Percentiles rank a stretch among this genome's conserved stretches.
phyloP scores from a whole-genome alignment of 305 asterid species.

The Plantago lanceolata region DNA sequence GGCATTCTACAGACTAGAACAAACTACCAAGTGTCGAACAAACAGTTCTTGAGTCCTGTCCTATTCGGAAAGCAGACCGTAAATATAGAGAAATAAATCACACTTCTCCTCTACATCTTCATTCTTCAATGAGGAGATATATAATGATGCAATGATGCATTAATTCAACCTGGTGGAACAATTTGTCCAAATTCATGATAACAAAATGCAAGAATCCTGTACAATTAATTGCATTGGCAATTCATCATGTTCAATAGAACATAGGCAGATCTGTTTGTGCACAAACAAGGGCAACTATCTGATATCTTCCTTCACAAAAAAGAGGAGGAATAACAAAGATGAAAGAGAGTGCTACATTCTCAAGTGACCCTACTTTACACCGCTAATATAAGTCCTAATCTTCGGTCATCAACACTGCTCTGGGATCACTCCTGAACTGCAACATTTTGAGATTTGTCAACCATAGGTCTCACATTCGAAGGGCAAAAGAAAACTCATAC shows the following conservation, averaged over 20 bases:
- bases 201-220: too few relatives aligned
- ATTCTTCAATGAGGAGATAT: too few relatives aligned
- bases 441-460: conserved; percentile 9
- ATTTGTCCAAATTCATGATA: too few relatives aligned
- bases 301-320: conserved; percentile 11
- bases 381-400: conserved; percentile 17
- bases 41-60: too few relatives aligned
- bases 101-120: too few relatives aligned
- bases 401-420: not conserved
- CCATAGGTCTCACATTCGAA: not conserved
- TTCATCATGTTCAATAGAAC: conserved; percentile 5
- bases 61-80: too few relatives aligned
- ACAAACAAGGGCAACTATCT: conserved; percentile 6
- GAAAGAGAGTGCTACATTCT: not conserved
- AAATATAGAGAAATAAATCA: too few relatives aligned
- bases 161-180: too few relatives aligned
- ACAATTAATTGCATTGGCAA: too few relatives aligned
- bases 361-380: conserved; percentile 21
- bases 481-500: not conserved
- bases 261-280: conserved; percentile 3
- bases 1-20: too few relatives aligned
- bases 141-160: too few relatives aligned
- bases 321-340: not conserved
- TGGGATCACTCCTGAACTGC: conserved; percentile 26
- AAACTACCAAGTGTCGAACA: too few relatives aligned